Evolutionary conservation across 352 stramenopile species (phyloP).

Genomic region (Phytopythium oedochilum): DNA sequence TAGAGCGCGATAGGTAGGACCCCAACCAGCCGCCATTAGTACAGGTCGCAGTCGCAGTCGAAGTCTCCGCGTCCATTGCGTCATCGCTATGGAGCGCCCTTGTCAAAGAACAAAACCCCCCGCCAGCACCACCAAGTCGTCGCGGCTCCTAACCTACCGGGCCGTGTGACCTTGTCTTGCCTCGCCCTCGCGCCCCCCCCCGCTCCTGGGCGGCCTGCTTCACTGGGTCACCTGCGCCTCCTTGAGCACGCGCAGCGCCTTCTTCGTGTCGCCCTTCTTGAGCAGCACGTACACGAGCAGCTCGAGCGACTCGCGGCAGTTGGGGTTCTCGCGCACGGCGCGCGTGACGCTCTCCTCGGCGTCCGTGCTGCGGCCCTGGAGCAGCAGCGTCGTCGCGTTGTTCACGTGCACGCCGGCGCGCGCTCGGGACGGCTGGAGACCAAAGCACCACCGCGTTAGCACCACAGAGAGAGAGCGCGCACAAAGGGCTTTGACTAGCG

Average conservation of each 20-base stretch:
- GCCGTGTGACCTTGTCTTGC: background rate
- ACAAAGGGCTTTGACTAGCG: too few relatives aligned
- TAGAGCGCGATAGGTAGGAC: slow-evolving; percentile 4
- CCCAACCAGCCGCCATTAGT: slow-evolving; percentile 1
- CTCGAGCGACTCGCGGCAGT: slow-evolving; percentile 80
- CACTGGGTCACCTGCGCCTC: slow-evolving; percentile 75
- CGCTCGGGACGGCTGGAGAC: slow-evolving; percentile 43
- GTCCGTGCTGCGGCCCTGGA: slow-evolving; percentile 67
- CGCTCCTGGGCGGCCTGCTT: background rate
- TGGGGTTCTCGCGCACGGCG: slow-evolving; percentile 75
- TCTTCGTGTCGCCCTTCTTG: slow-evolving; percentile 88
- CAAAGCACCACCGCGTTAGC: background rate
- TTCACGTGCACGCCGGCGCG: slow-evolving; percentile 83
- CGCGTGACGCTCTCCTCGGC: slow-evolving; percentile 83
- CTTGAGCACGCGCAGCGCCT: slow-evolving; percentile 82
- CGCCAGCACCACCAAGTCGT: too few relatives aligned
- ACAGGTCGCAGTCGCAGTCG: background rate
- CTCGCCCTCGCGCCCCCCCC: too few relatives aligned
- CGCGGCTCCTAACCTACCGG: background rate
- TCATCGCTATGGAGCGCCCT: too few relatives aligned
- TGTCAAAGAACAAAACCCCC: too few relatives aligned
- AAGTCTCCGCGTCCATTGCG: too few relatives aligned
- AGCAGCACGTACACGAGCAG: slow-evolving; percentile 86
- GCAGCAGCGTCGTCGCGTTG: slow-evolving; percentile 72
- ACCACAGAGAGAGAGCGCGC: background rate